Evolutionary conservation across 176 grass and related monocot species (phyloP), one percentile per base, ranked within the genome.

Genomic region (Leersia perrieri): DNA sequence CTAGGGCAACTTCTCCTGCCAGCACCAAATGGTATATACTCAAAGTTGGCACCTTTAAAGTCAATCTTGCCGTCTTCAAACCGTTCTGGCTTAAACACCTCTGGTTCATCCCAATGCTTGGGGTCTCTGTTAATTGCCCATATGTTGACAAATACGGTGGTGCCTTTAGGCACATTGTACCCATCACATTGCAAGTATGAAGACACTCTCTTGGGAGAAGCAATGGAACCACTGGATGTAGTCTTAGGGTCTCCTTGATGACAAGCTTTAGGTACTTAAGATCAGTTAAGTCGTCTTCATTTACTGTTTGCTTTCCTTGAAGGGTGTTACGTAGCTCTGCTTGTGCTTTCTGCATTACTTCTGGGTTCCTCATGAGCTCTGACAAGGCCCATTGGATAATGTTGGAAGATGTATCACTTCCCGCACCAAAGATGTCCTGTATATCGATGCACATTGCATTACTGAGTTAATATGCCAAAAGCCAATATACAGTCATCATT

Each of bases 41-140:
- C 89, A 1, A 84, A 85, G 13, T 77, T 53, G 0, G 16, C 16
- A 0, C 85, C 81, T 55, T 73, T 82, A 30, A 84, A 81, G 60
- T 92, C 90, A 0, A 60, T 3, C 0, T 4, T 35, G 36, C 38
- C 74, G 14, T 23, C 57, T 9, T 41, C 13, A 41, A 88, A 92
- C 60, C 82, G 58, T 31, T 88, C 78, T 0, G 86, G 90, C 10
- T 68, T 70, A 30, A 88, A 92, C 33, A 62, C 35, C 38, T 83
- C 60, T 0, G 82, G 65, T 1, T 67, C 36, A 7, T 83, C 22
- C 90, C 86, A 88, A 4, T 58, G 33, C 20, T 66, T 73, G 0
- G 86, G 66, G 73, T 88, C 82, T 58, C 82, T 70, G 9, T 68
- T 49, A 12, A 92, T 92, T n/a, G 78, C 90, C 86, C 77, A 82